Percentiles rank a stretch among this genome's conserved stretches.
phyloP scores from a whole-genome alignment of 1,284 basidiomycete genomes.

The Moesziomyces parantarcticus region DNA sequence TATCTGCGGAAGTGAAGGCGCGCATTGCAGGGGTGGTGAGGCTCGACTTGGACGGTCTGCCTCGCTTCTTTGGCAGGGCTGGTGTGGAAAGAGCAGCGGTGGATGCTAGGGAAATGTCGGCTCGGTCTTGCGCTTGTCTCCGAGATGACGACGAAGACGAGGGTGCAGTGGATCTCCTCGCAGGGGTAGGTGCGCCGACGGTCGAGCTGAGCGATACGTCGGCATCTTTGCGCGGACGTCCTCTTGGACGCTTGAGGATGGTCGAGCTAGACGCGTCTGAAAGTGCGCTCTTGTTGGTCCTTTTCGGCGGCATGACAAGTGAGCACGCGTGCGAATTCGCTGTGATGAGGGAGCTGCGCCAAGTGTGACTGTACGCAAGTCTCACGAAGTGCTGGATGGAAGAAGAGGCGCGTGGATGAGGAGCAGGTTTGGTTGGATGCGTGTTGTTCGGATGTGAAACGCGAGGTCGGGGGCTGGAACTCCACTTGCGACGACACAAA shows the following conservation, averaged over 20 bases:
- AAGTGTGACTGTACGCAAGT: too few species aligned
- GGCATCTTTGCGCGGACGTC: slow-evolving; percentile 11
- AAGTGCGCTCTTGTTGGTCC: background rate
- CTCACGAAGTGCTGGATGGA: too few species aligned
- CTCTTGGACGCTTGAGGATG: slow-evolving; percentile 10
- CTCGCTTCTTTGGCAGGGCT: slow-evolving; percentile 12
- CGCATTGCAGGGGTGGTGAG: slow-evolving; percentile 20
- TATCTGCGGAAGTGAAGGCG: slow-evolving; percentile 15
- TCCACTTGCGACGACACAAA: background rate
- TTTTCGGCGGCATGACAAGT: slow-evolving; percentile 13
- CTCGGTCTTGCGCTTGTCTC: background rate
- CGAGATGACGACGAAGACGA: background rate
- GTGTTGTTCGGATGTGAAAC: slow-evolving; percentile 12
- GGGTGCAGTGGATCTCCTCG: slow-evolving; percentile 1
- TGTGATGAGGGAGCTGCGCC: too few species aligned
- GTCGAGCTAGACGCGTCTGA: slow-evolving; percentile 13
- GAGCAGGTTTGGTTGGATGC: background rate
- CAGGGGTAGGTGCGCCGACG: slow-evolving; percentile 28
- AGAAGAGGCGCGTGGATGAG: background rate
- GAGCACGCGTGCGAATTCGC: background rate
- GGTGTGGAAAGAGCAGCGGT: slow-evolving; percentile 11
- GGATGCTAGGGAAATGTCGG: slow-evolving; percentile 30
- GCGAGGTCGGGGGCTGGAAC: background rate
- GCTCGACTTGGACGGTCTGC: slow-evolving; percentile 12
- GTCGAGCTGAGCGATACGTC: slow-evolving; percentile 39